A percentile compares a stretch with the other conserved stretches of the same genome.
phyloP scores from a whole-genome alignment of 2,329 filamentous ascomycete species.

The Sphaerulina populicola region DNA sequence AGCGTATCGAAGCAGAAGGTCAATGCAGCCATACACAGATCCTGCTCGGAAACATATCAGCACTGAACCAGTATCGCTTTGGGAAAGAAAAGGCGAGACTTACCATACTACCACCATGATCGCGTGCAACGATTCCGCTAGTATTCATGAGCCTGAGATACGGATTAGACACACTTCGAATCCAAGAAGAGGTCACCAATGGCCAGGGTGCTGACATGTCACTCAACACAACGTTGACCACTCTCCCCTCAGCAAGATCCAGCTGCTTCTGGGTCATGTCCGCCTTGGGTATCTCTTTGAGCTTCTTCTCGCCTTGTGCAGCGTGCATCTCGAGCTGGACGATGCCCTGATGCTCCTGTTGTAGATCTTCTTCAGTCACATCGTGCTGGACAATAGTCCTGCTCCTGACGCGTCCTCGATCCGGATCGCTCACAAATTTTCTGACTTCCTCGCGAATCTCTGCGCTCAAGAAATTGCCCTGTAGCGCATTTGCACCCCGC shows the following conservation, averaged over 20 bases:
- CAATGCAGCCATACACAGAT: conserved; percentile 79
- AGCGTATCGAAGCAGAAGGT: conserved; percentile 79
- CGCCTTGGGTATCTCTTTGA: conserved; percentile 9
- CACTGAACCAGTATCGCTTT: background rate
- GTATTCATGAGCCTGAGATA: conserved; percentile 99
- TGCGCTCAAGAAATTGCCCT: conserved; percentile 81
- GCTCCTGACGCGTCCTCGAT: conserved; percentile 44
- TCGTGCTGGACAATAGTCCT: conserved; percentile 24
- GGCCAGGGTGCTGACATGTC: conserved; percentile 99
- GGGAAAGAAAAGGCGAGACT: conserved; percentile 29
- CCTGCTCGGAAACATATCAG: conserved; percentile 45
- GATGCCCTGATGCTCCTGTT: conserved; percentile 48
- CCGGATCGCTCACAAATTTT: conserved; percentile 61
- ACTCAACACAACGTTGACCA: conserved; percentile 88
- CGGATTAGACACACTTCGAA: conserved; percentile 88
- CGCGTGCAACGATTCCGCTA: conserved; percentile 74
- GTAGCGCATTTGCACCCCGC: conserved; percentile 82
- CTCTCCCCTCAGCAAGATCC: conserved; percentile 40
- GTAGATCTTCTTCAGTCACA: conserved; percentile 35
- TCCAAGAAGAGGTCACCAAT: conserved; percentile 67
- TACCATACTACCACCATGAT: conserved; percentile 94
- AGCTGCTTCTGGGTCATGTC: conserved; percentile 22
- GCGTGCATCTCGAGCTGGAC: conserved; percentile 56
- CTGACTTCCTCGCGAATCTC: conserved; percentile 68
- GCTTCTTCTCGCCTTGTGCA: conserved; percentile 8